Percentiles rank a stretch among this genome's conserved stretches.
Evolutionary conservation across 768 basidiomycete genomes (phyloP).

Genomic region (Kwoniella bestiolae): DNA sequence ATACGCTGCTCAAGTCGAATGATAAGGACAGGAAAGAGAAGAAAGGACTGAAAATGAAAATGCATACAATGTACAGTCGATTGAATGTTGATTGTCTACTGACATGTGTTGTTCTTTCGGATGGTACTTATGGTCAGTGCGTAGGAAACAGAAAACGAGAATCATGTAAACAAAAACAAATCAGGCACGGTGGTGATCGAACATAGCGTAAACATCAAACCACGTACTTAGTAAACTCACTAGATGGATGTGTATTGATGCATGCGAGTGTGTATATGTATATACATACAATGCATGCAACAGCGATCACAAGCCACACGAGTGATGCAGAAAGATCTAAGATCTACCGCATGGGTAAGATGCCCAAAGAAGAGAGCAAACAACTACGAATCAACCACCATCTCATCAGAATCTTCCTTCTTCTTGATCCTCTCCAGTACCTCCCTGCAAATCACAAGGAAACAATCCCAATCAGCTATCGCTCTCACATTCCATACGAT

Average conservation of each 20-base stretch:
- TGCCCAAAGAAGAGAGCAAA: neutral
- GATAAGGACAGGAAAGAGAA: too few relatives aligned
- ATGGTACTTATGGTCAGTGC: slow-evolving; percentile 2
- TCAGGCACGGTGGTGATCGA: slow-evolving; percentile 11
- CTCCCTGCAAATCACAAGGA: slow-evolving; percentile 21
- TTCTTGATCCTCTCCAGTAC: slow-evolving; percentile 35
- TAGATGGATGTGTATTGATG: neutral
- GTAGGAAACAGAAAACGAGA: neutral
- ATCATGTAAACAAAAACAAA: slow-evolving; percentile 12
- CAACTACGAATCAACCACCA: slow-evolving; percentile 15
- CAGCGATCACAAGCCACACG: neutral
- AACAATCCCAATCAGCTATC: neutral
- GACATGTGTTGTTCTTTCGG: neutral
- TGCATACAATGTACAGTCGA: neutral
- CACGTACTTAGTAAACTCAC: too few relatives aligned
- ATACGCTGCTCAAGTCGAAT: too few relatives aligned
- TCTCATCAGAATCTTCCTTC: slow-evolving; percentile 32
- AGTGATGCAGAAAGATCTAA: too few relatives aligned
- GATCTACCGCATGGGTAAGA: too few relatives aligned
- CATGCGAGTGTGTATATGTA: neutral
- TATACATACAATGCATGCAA: neutral
- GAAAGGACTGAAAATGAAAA: neutral
- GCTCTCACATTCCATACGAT: neutral
- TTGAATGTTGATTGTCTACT: neutral
- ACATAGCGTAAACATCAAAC: neutral